Conservation (phyloP, 2,329 filamentous ascomycete species). For the Didymella arachidicola region DNA sequence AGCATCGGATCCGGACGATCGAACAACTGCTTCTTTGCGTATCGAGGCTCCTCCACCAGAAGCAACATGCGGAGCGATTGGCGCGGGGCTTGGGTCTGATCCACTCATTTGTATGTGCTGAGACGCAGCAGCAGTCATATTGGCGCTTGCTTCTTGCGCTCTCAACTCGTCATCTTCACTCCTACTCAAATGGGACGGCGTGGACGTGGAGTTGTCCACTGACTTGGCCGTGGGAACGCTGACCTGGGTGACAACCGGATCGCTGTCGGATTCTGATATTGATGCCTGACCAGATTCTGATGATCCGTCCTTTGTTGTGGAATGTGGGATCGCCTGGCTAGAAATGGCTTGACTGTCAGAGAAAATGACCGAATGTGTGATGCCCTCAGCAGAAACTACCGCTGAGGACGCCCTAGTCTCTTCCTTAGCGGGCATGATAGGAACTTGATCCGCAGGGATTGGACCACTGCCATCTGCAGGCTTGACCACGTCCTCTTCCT, state of each 20-base stretch:
- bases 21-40: conserved; percentile 22
- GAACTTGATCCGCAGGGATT: conserved; percentile 30
- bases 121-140: conserved; percentile 1
- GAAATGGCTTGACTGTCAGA: background rate
- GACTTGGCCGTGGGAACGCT: background rate
- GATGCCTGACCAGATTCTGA: background rate
- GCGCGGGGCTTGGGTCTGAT: background rate
- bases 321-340: background rate
- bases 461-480: conserved; percentile 43
- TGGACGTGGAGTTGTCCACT: background rate
- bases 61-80: conserved; percentile 4
- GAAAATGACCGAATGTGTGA: conserved; percentile 4
- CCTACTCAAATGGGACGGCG: background rate
- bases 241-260: conserved; percentile 4
- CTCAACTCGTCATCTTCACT: background rate
- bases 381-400: conserved; percentile 1
- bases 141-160: background rate
- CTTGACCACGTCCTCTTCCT: conserved; percentile 51
- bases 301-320: background rate
- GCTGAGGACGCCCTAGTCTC: background rate
- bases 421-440: conserved; percentile 28
- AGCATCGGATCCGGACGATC: conserved; percentile 22
- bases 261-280: background rate
- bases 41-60: conserved; percentile 18
- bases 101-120: conserved; percentile 1